phyloP scores from a whole-genome alignment of 1,139 yeast species.

The Saccharomyces hybrid region DNA sequence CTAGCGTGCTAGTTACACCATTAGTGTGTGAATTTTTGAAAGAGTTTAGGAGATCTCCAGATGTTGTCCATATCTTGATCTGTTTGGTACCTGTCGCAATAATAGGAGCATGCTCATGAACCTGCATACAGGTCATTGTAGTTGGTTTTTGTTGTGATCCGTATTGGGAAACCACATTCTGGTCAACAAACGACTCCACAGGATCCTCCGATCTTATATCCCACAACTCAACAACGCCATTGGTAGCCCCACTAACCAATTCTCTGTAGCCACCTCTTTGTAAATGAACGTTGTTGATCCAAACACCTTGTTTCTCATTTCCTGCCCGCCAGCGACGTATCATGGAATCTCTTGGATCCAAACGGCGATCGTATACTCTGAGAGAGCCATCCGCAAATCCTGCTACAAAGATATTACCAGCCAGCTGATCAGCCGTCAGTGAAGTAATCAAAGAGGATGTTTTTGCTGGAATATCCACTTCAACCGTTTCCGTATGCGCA shows the following conservation, averaged over 20 bases:
- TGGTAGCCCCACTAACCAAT: conserved; percentile 72
- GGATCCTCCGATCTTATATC: conserved; percentile 74
- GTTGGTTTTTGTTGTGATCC: conserved; percentile 19
- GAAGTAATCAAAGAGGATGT: conserved; percentile 85
- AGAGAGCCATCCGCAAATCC: conserved; percentile 93
- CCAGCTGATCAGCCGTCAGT: conserved; percentile 88
- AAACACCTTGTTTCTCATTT: conserved; percentile 36
- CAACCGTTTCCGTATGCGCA: conserved; percentile 85
- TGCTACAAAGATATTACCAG: conserved; percentile 84
- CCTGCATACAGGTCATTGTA: conserved; percentile 61
- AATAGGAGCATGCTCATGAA: conserved; percentile 95
- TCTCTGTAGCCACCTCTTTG: conserved; percentile 96
- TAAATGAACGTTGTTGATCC: conserved; percentile 80
- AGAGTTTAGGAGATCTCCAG: conserved; percentile 63
- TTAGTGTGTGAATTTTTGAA: conserved; percentile 43
- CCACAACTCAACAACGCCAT: conserved; percentile 84
- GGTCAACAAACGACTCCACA: conserved; percentile 54
- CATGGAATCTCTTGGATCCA: conserved; percentile 80
- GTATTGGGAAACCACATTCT: conserved; percentile 33
- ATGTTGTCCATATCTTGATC: conserved; percentile 80
- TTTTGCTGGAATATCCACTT: conserved; percentile 83
- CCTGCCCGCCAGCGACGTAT: conserved; percentile 65
- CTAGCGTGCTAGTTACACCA: conserved; percentile 28
- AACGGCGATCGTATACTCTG: conserved; percentile 82
- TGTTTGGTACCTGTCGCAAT: conserved; percentile 78